Base-by-base conservation (phyloP, 768 basidiomycete genomes). In the Mycena haematopus region DNA sequence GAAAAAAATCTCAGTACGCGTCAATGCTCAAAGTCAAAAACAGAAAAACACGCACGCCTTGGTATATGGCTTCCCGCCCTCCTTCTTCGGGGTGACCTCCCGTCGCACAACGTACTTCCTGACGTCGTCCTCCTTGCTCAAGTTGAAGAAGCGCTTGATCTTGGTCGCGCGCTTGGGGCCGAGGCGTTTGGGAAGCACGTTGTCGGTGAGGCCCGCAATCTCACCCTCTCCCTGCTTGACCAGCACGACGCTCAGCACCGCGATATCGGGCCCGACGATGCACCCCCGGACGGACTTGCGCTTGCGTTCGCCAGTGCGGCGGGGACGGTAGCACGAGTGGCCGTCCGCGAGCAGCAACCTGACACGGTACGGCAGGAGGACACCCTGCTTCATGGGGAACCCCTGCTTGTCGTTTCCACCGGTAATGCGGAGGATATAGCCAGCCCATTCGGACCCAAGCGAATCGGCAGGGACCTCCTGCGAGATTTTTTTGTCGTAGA, bases 361-460 rank as follows among this genome's bases (percentile, higher is more conserved):
- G 71, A 96, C 93, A 86, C 96, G 95, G 82, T 93, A 76, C 62
- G 93, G 93, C 72, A 96, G 86, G 65, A 99, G 91, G 69, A 98
- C 92, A 82, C 96, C 96, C 82, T 99, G 96, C 81, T 99, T 99
- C 95, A 98, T 97, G 51, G 95, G 95, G 86, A 97, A 96, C 74
- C 95, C 95, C 77, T 96, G 93, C 82, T 95, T 94, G 88, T 98
- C 95, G 84, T 98, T 98, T 67, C 96, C 94, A 72, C 96, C 96
- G 31, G 93, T 96, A 82, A 99, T 92, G 72, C 95, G 90, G 85
- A 97, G 87, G 76, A 98, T 80, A 82, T 97, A 98, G 61, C 96
- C 96, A 77, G 92, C 93, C 86, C 88, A 99, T 83, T 99, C 96
- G 75, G 96, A 92, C 71, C 96, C 95, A 69, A 98, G 79, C 57